Evolutionary conservation across 2,329 filamentous ascomycete species (phyloP).

Genomic region (Lasiodiplodia gonubiensis): DNA sequence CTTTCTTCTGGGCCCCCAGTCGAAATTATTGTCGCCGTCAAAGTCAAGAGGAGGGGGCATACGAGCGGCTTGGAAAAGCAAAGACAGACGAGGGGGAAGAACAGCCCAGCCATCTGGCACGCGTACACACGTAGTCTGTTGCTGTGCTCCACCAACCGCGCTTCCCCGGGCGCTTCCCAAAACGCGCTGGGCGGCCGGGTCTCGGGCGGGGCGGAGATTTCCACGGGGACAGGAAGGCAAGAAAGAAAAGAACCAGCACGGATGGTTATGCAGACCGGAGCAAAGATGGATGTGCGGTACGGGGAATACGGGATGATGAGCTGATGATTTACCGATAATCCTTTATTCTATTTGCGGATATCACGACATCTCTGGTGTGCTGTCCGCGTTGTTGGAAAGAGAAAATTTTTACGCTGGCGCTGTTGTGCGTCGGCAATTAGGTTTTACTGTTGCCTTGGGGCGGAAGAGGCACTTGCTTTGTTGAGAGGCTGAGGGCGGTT

Average conservation of each 20-base stretch:
- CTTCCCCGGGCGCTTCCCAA: slow-evolving; percentile 23
- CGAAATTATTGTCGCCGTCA: not conserved
- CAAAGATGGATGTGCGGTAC: not conserved
- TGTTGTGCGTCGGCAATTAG: not conserved
- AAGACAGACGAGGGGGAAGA: not conserved
- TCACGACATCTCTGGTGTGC: not conserved
- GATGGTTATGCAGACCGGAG: not conserved
- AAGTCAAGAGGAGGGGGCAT: not conserved
- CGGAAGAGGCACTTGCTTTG: not conserved
- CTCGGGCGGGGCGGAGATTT: not conserved
- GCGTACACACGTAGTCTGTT: not conserved
- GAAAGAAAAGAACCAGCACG: not conserved
- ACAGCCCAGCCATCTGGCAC: not conserved
- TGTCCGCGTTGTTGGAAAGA: not conserved
- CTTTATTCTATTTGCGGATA: not conserved
- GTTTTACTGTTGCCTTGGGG: not conserved
- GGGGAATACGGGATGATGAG: not conserved
- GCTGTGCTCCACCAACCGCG: not conserved
- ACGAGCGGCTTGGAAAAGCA: not conserved
- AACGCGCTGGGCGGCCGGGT: not conserved
- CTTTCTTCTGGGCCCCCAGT: not conserved
- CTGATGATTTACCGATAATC: not conserved
- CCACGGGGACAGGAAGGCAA: not conserved
- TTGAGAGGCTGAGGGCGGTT: not conserved
- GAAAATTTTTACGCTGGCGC: not conserved